phyloP scores from a whole-genome alignment of 164 flowering plant genomes.

The Warburgia ugandensis region DNA sequence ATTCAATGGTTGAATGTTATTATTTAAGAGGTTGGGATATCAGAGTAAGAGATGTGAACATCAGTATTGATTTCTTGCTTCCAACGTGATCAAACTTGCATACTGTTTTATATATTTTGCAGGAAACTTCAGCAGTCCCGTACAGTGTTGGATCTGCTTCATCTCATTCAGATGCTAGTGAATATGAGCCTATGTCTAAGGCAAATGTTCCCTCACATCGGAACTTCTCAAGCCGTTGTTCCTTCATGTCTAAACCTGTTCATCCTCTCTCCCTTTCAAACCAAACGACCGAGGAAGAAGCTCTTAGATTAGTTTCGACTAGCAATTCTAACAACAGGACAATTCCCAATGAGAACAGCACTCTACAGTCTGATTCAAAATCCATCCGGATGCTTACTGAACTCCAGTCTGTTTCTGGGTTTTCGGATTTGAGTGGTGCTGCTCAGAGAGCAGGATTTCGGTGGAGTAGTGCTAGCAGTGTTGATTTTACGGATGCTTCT shows the following conservation, averaged over 20 bases:
- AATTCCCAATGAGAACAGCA: conserved; percentile 5
- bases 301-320: conserved; percentile 15
- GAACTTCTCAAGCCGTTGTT: conserved; percentile 49
- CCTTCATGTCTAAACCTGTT: conserved; percentile 75
- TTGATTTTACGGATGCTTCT: conserved; percentile 57
- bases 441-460: conserved; percentile 36
- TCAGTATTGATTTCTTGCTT: not conserved
- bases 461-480: conserved; percentile 58
- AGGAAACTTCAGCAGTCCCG: conserved; percentile 57
- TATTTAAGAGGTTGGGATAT: too few relatives aligned
- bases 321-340: conserved; percentile 4
- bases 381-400: conserved; percentile 8
- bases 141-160: conserved; percentile 56
- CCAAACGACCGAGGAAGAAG: conserved; percentile 28
- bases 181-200: conserved; percentile 45
- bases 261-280: conserved; percentile 58
- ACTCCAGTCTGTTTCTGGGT: conserved; percentile 11
- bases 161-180: conserved; percentile 75
- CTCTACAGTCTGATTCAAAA: conserved; percentile 8
- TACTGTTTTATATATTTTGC: conserved; percentile 11
- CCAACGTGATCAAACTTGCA: not conserved
- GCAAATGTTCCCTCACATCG: conserved; percentile 35
- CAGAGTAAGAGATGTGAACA: too few relatives aligned
- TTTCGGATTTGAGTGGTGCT: conserved; percentile 28
- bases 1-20: too few relatives aligned